phyloP scores from a whole-genome alignment of 345 rosid species.

The Acer campestre region DNA sequence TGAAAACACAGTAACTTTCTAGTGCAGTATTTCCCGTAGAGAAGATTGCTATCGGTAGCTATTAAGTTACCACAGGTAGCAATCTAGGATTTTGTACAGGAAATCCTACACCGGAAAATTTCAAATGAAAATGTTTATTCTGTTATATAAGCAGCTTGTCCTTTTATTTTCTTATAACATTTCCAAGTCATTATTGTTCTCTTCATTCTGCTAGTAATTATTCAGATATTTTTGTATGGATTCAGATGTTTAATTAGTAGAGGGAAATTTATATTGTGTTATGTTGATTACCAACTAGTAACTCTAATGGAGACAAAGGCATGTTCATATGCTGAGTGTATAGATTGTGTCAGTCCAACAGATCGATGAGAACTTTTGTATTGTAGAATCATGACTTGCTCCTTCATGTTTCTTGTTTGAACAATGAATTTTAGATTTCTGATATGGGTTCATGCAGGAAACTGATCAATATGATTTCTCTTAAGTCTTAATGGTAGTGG shows the following conservation, averaged over 20 bases:
- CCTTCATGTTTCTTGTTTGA: neutral
- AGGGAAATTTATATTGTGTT: neutral
- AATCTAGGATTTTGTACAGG: too few species aligned
- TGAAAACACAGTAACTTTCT: too few species aligned
- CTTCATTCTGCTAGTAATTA: neutral
- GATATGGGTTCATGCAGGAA: neutral
- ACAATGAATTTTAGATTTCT: neutral
- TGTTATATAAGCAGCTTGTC: neutral
- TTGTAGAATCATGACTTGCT: constrained; percentile 1
- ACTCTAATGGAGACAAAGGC: neutral
- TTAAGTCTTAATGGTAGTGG: too few species aligned
- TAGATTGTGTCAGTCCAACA: neutral
- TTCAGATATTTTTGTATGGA: neutral
- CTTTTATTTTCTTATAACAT: neutral
- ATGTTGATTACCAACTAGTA: neutral
- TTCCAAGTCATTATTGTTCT: neutral
- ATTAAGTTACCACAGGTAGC: too few species aligned
- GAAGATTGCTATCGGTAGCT: too few species aligned
- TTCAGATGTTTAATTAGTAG: neutral
- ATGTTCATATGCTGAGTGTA: neutral
- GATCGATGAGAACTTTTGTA: neutral
- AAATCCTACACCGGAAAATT: too few species aligned
- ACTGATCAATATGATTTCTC: too few species aligned
- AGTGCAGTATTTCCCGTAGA: too few species aligned
- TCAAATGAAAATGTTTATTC: too few species aligned